Evolutionary conservation across 208 protist species (phyloP), one percentile per base, ranked within the genome.

Genomic region (Trypanosoma platydactyli): DNA sequence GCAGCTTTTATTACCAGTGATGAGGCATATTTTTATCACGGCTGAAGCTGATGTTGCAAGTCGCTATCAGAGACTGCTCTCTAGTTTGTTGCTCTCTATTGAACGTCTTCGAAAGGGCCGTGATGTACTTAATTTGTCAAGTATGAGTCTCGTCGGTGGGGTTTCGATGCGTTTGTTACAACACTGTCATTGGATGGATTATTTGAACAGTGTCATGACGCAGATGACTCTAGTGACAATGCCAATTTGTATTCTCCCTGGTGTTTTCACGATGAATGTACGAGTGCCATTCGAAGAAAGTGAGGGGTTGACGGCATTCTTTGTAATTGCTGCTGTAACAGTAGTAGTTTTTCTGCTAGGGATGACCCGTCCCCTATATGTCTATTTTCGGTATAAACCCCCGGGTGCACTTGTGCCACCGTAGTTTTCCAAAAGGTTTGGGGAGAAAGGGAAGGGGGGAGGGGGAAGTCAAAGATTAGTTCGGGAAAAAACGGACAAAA

Each of bases 171-270:
- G 88, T 5, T 76, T 94, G n/a, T 40, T 88, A 5, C 66, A 84
- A 45, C 88, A 89, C 63, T 94, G 88, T 67, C 78, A 94, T 68
- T 83, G 77, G 44, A 89, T 94, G 85, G 88, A 94, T 52, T 94
- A 89, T 50, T 52, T 94, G 45, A 94, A 86, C 63, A 69, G 84
- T 68, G 78, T 94, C 38, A 79, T 92, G 71, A 76, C 83, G 16
- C 76, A 86, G 60, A 91, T 94, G 44, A 41, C 85, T 2, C 73
- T 94, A 1, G 69, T 94, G 1, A 75, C 89, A 55, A 92, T 94
- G 79, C 88, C 88, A 1, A 77, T 92, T 25, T 71, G 68, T 24
- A 76, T 94, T 44, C 77, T 94, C 44, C 88, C 88, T 0, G 81
- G 77, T 24, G 7, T 94, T 20, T 91, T 81, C n/a, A 69, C 88